Evolutionary conservation across 148 eudicot genomes (phyloP).

Genomic region (Beta vulgaris): DNA sequence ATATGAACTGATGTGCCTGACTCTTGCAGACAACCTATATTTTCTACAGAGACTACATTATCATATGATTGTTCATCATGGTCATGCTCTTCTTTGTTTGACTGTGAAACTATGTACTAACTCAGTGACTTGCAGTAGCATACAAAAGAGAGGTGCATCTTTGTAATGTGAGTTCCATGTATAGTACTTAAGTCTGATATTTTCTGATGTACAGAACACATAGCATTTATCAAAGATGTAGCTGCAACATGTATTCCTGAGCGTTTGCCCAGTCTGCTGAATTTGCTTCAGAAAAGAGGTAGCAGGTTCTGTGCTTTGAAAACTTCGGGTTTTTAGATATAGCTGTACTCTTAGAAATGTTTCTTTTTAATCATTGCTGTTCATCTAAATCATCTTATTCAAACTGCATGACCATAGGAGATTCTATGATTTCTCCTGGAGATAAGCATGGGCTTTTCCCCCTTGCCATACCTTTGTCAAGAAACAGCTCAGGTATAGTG

Average conservation of each 20-base stretch:
- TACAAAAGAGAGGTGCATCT: background rate
- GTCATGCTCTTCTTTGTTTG: background rate
- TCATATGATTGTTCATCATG: background rate
- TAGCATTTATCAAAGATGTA: conserved; percentile 75
- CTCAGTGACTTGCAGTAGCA: background rate
- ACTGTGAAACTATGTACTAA: background rate
- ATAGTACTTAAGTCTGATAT: background rate
- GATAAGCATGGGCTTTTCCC: conserved; percentile 83
- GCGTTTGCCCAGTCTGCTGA: conserved; percentile 69
- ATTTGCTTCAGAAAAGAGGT: conserved; percentile 87
- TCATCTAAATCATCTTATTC: background rate
- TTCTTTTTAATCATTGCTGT: background rate
- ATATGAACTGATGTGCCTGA: background rate
- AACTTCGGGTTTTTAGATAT: background rate
- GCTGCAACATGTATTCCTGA: conserved; percentile 73
- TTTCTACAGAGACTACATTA: background rate
- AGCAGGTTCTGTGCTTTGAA: conserved; percentile 7
- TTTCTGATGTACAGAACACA: conserved; percentile 57
- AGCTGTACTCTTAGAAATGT: background rate
- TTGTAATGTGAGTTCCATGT: background rate
- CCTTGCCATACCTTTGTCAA: conserved; percentile 78
- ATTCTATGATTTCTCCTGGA: conserved; percentile 69
- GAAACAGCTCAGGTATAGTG: conserved; percentile 53
- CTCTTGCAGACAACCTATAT: background rate
- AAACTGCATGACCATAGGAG: conserved; percentile 46